These are phyloP conservation scores for Penicillium thymicola DNA, from an alignment of 2,329 filamentous ascomycete species.

Conservation along the genomic window DNA sequence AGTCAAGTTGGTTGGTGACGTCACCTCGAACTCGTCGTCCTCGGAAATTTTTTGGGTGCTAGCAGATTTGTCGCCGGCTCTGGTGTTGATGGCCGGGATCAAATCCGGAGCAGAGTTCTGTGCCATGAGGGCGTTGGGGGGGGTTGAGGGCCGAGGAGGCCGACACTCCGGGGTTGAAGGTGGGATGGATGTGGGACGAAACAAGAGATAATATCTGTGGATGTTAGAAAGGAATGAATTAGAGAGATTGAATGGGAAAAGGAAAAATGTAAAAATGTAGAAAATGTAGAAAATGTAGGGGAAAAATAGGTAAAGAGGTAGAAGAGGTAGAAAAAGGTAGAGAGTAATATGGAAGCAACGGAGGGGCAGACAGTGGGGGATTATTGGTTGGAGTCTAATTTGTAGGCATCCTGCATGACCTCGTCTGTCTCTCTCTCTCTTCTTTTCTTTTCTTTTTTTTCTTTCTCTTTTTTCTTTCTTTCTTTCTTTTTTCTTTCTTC, in stretches of 20 bases:
- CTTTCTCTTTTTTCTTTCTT: background rate
- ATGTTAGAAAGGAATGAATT: conserved; percentile 12
- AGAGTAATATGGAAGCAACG: background rate
- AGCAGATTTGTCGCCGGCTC: conserved; percentile 57
- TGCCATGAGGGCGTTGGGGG: conserved; percentile 55
- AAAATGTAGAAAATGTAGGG: background rate
- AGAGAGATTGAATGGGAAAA: background rate
- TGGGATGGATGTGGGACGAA: conserved; percentile 39
- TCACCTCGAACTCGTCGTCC: conserved; percentile 78
- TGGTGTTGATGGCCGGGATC: conserved; percentile 78
- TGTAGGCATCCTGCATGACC: conserved; percentile 7
- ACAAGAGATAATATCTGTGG: background rate
- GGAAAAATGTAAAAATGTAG: background rate
- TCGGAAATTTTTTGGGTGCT: conserved; percentile 66
- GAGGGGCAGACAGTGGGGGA: conserved; percentile 8
- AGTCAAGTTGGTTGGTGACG: conserved; percentile 67
- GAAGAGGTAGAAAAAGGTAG: background rate
- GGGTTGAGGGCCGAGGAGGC: conserved; percentile 26
- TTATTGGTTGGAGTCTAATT: conserved; percentile 10
- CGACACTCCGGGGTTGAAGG: conserved; percentile 27
- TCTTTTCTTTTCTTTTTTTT: background rate
- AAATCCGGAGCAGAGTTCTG: conserved; percentile 69
- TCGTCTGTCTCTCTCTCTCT: background rate
- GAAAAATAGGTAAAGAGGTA: background rate
- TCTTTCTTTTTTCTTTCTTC: background rate